Evolutionary conservation across 768 basidiomycete species (phyloP), one percentile per base, ranked within the genome.

Genomic region (Amanita rubescens): DNA sequence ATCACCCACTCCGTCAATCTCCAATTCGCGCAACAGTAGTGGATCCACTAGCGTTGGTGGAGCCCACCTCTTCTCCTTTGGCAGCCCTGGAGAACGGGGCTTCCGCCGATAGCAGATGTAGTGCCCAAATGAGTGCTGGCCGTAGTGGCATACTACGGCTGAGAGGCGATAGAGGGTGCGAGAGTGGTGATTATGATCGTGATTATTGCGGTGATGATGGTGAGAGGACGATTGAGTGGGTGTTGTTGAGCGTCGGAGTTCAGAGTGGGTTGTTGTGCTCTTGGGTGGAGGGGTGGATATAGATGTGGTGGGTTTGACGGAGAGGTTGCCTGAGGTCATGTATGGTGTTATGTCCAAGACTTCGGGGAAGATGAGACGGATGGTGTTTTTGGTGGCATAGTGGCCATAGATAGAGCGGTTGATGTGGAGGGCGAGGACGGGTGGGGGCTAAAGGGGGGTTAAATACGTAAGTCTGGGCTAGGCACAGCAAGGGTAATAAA

Each of bases 121-220:
- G 65, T 99, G 95, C 5, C 95, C 95, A 63, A 89, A 94, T 3
- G 86, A 86, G 63, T 96, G 94, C 51, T 85, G 82, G 12, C 95
- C 95, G 63, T 85, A 95, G 67, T 98, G 95, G 60, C 92, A 92
- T 14, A 98, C 93, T 27, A 90, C 83, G 9, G 90, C 84, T 2
- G 83, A 69, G 33, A 98, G 79, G 43, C 93, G 81, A 67, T 98
- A 98, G 33, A 94, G 72, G n/a, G 82, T 85, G 42, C 82, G 73
- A n/a, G 77, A 74, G 3, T 66, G 56, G 66, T 42, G 2, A 3
- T 33, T 27, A 17, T 32, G 5, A 8, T 49, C 11, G 17, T 19
- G 47, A 14, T 49, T 22, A 3, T 19, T 15, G 17, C 11, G 41
- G 41, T 22, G 41, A 22, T 42, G 41, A 6, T 42, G 41, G 19